Evolutionary conservation across 129 eudicot genomes (phyloP).

Genomic region (Dittrichia graveolens): DNA sequence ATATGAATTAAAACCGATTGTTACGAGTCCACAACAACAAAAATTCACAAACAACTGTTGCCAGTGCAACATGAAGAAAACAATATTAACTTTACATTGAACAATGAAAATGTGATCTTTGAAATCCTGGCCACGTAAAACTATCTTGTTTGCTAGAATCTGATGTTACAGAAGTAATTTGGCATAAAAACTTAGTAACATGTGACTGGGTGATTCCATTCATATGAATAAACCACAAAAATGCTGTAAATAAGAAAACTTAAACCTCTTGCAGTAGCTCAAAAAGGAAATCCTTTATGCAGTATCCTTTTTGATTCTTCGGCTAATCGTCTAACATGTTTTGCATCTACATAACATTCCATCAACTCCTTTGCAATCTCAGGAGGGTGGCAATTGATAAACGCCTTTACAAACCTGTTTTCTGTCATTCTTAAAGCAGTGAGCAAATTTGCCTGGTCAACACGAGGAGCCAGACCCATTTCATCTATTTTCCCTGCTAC

Average conservation of each 20-base stretch:
- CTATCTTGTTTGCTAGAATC: conserved; percentile 14
- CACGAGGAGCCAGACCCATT: conserved; percentile 59
- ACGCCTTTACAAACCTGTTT: conserved; percentile 52
- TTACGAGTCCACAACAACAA: not conserved
- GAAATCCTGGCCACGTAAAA: conserved; percentile 3
- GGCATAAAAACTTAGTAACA: not conserved
- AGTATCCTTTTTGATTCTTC: conserved; percentile 45
- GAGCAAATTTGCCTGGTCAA: conserved; percentile 53
- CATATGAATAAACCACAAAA: conserved; percentile 11
- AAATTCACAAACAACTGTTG: not conserved
- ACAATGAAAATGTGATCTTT: not conserved
- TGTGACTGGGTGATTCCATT: not conserved
- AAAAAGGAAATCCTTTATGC: conserved; percentile 56
- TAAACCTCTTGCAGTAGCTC: conserved; percentile 24
- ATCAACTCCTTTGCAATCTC: conserved; percentile 57
- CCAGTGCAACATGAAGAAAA: not conserved
- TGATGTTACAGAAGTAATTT: not conserved
- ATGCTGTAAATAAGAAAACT: not conserved
- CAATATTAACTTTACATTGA: conserved; percentile 13
- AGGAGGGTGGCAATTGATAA: conserved; percentile 50
- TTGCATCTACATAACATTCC: conserved; percentile 46
- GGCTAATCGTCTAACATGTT: conserved; percentile 58
- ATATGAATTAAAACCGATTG: no score
- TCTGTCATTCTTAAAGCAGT: conserved; percentile 80
- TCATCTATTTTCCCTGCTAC: conserved; percentile 56